Evolutionary conservation across 1,284 basidiomycete species (phyloP).

Genomic region (Apiotrichum veenhuisii): DNA sequence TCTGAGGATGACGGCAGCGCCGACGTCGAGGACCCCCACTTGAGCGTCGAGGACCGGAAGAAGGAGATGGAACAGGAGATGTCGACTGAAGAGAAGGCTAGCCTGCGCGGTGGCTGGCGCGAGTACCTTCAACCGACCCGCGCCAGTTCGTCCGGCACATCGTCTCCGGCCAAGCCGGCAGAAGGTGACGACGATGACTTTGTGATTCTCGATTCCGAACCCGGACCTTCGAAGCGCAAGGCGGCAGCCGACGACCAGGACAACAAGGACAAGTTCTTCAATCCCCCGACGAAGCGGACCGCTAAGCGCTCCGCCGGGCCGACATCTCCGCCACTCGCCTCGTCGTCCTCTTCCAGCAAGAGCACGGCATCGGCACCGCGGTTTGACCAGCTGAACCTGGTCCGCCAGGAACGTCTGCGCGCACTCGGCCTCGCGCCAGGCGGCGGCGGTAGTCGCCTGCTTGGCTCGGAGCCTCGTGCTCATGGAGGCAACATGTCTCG

Average conservation of each 20-base stretch:
- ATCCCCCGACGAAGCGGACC: not conserved
- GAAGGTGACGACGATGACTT: not conserved
- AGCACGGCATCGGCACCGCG: not conserved
- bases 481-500: not conserved
- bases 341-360: not conserved
- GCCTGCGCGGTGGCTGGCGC: constrained; percentile 35
- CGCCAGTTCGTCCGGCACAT: not conserved
- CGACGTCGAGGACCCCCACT: constrained; percentile 32
- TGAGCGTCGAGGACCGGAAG: constrained; percentile 24
- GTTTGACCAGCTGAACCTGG: not conserved
- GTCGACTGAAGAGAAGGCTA: constrained; percentile 33
- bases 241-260: not conserved
- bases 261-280: not conserved
- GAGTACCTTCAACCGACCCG: constrained; percentile 16
- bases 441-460: too few relatives aligned
- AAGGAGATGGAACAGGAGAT: constrained; percentile 41
- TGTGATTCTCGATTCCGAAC: not conserved
- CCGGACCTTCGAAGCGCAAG: not conserved
- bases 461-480: not conserved
- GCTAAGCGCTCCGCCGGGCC: not conserved
- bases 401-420: constrained; percentile 23
- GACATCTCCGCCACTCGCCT: too few relatives aligned
- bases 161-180: not conserved
- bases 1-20: constrained; percentile 9
- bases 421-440: constrained; percentile 21